phyloP scores from a whole-genome alignment of 2,329 filamentous ascomycete species.

The Sarocladium kiliense region DNA sequence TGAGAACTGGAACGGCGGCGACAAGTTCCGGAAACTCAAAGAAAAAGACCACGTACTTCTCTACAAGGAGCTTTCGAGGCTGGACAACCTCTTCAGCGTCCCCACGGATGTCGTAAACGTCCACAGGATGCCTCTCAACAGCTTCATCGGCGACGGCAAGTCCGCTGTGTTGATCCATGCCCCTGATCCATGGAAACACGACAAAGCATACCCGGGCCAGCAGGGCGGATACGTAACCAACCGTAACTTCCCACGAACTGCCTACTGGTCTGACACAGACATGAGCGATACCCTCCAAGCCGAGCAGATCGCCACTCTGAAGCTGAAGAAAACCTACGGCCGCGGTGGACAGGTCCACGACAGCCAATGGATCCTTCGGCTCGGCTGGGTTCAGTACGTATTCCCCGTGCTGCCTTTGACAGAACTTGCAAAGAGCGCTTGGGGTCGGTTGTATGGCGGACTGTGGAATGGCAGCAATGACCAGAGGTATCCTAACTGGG shows the following conservation, averaged over 20 bases:
- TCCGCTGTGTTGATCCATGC: slow-evolving; percentile 25
- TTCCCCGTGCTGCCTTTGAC: slow-evolving; percentile 10
- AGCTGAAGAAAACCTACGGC: slow-evolving; percentile 6
- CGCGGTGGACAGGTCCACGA: slow-evolving; percentile 16
- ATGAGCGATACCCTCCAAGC: slow-evolving; percentile 14
- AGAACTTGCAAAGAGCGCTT: slow-evolving; percentile 13
- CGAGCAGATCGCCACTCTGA: slow-evolving; percentile 12
- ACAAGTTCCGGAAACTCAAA: slow-evolving; percentile 4
- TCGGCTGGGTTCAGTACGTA: slow-evolving; percentile 10
- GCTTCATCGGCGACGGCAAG: slow-evolving; percentile 19
- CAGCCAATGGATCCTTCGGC: slow-evolving; percentile 22
- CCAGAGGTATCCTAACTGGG: slow-evolving; percentile 26
- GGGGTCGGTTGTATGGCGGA: slow-evolving; percentile 17
- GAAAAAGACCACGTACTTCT: slow-evolving; percentile 12
- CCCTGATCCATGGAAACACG: slow-evolving; percentile 16
- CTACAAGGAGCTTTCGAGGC: slow-evolving; percentile 16
- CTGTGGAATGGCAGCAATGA: slow-evolving; percentile 20
- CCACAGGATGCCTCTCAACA: slow-evolving; percentile 18
- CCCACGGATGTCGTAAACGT: slow-evolving; percentile 18
- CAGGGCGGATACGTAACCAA: slow-evolving; percentile 22
- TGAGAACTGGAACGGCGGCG: slow-evolving; percentile 9
- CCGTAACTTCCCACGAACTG: slow-evolving; percentile 18
- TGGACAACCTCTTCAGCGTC: slow-evolving; percentile 18
- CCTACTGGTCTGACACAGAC: slow-evolving; percentile 19
- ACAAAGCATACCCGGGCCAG: slow-evolving; percentile 19